Percentiles rank a stretch among this genome's conserved stretches.
Conservation (phyloP, 2,329 filamentous ascomycete species). For the Claviceps digitariae region DNA sequence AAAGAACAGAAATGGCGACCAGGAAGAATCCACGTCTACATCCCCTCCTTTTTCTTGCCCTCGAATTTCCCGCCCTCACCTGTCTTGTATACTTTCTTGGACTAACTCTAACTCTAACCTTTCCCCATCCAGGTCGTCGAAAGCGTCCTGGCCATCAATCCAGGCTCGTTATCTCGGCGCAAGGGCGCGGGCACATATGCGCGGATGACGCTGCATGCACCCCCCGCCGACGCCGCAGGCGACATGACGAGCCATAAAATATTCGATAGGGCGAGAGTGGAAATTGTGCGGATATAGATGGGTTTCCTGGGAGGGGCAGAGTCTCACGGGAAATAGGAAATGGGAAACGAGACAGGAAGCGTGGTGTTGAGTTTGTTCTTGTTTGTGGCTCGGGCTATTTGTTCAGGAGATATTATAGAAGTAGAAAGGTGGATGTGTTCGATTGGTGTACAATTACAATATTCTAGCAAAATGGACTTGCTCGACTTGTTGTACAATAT, state of each 20-base stretch:
- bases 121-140: conserved; percentile 58
- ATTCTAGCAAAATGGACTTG: no score
- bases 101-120: conserved; percentile 1
- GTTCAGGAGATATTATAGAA: no score
- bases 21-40: not conserved
- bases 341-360: no score
- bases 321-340: not conserved
- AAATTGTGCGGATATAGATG: conserved; percentile 63
- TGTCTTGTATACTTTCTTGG: not conserved
- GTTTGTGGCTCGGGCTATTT: no score
- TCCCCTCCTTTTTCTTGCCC: no score
- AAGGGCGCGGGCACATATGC: conserved; percentile 77
- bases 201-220: conserved; percentile 60
- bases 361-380: no score
- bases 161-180: conserved; percentile 73
- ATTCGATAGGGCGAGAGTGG: conserved; percentile 72
- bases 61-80: no score
- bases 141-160: conserved; percentile 81
- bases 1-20: not conserved
- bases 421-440: no score
- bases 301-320: not conserved
- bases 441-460: no score
- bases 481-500: no score
- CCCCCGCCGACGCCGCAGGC: conserved; percentile 44
- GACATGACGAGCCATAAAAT: conserved; percentile 58